These are phyloP conservation scores for Metschnikowia rubicola DNA, from an alignment of 805 yeast genomes.

Conservation along the genomic window DNA sequence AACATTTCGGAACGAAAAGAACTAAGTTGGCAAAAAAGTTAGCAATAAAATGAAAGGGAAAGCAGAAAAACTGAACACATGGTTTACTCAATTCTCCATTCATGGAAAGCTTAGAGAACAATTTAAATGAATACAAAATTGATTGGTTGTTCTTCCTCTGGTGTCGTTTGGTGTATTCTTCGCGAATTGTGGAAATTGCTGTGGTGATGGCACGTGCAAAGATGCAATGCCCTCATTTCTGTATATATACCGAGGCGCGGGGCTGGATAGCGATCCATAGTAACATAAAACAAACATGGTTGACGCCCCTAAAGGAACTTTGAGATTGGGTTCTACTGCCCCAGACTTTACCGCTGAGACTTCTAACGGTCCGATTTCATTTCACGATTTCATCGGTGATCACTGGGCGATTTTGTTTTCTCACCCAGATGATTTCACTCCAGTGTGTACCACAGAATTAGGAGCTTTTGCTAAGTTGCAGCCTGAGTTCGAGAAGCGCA, in stretches of 20 bases:
- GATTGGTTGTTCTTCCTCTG: not conserved
- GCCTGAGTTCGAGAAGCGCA: conserved; percentile 83
- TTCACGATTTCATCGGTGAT: conserved; percentile 83
- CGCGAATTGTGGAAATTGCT: conserved; percentile 1
- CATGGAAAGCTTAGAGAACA: no score
- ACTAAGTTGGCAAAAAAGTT: no score
- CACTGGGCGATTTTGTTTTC: conserved; percentile 87
- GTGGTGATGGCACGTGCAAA: conserved; percentile 21
- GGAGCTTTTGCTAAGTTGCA: conserved; percentile 90
- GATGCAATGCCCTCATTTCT: conserved; percentile 14
- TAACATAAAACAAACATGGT: conserved; percentile 6
- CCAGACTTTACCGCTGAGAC: conserved; percentile 86
- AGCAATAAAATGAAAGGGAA: no score
- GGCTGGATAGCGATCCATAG: not conserved
- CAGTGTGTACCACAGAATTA: conserved; percentile 93
- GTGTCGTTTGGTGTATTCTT: not conserved
- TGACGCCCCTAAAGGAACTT: conserved; percentile 22
- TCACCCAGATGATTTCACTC: conserved; percentile 96
- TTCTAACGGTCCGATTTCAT: conserved; percentile 77
- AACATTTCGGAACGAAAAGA: no score
- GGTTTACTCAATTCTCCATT: no score
- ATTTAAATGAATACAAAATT: no score
- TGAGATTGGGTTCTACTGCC: conserved; percentile 77
- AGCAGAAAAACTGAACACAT: no score
- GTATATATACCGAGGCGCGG: not conserved